These are phyloP conservation scores for Schwanniomyces occidentalis DNA, from an alignment of 805 yeast genomes.

Conservation along the genomic window DNA sequence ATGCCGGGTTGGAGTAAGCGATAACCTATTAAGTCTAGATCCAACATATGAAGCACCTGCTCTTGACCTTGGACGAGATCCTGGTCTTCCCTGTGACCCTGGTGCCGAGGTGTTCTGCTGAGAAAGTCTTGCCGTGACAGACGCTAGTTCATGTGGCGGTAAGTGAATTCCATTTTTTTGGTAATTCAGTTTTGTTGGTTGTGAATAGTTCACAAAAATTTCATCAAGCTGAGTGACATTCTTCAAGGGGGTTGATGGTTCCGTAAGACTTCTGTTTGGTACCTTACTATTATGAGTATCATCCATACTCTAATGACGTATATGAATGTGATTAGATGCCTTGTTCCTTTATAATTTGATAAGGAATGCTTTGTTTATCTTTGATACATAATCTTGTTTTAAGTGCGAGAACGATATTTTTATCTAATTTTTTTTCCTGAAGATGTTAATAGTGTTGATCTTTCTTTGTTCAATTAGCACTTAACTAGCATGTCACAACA, in stretches of 20 bases:
- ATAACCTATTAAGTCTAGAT: neutral
- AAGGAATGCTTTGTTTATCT: no score
- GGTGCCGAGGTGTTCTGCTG: constrained; percentile 6
- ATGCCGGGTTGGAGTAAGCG: constrained; percentile 11
- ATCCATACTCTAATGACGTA: neutral
- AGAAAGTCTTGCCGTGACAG: constrained; percentile 8
- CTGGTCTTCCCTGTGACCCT: constrained; percentile 7
- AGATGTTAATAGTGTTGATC: no score
- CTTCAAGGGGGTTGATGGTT: constrained; percentile 21
- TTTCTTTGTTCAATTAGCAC: no score
- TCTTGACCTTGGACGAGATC: constrained; percentile 2
- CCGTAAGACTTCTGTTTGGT: constrained; percentile 9
- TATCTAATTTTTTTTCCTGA: no score
- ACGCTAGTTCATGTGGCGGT: constrained; percentile 12
- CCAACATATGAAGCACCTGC: constrained; percentile 7
- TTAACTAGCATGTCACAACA: no score
- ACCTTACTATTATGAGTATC: neutral
- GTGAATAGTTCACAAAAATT: constrained; percentile 6
- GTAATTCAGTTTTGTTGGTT: constrained; percentile 2
- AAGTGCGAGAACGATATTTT: no score
- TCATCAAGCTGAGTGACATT: constrained; percentile 3
- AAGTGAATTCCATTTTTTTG: constrained; percentile 5
- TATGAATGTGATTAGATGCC: no score
- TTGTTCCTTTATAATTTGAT: no score
- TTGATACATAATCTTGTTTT: no score